These are phyloP conservation scores for Pseudogymnoascus sp. DNA, from an alignment of 2,329 filamentous ascomycete genomes.

Conservation along the genomic window DNA sequence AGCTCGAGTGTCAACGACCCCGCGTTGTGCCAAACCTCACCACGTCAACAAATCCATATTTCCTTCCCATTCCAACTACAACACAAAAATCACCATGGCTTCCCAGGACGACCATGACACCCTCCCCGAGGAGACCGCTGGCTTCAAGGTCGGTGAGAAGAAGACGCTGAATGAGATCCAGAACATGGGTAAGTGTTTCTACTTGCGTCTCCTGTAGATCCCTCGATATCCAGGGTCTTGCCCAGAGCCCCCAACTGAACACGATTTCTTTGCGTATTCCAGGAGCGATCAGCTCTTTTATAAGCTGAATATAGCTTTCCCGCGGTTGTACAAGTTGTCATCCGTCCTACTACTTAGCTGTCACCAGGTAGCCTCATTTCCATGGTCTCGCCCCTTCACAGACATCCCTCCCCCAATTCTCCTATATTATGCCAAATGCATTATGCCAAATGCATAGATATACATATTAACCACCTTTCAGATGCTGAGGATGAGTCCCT, in stretches of 20 bases:
- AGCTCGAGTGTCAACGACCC: neutral
- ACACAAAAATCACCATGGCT: constrained; percentile 44
- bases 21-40: constrained; percentile 1
- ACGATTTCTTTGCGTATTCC: neutral
- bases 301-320: constrained; percentile 8
- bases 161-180: constrained; percentile 94
- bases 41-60: constrained; percentile 8
- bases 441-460: neutral
- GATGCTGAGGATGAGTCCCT: constrained; percentile 80
- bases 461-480: constrained; percentile 8
- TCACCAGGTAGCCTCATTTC: neutral
- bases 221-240: neutral
- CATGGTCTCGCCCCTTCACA: too few species aligned
- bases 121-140: constrained; percentile 78
- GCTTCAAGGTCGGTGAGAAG: constrained; percentile 98
- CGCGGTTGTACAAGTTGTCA: neutral
- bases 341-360: neutral
- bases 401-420: neutral
- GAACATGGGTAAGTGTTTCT: constrained; percentile 66
- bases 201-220: constrained; percentile 9
- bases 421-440: neutral
- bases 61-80: constrained; percentile 9
- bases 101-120: constrained; percentile 69
- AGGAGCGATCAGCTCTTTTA: neutral
- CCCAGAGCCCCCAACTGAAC: neutral